Evolutionary conservation across 768 basidiomycete species (phyloP), one percentile per base, ranked within the genome.

Genomic region (Macrocybe gigantea): DNA sequence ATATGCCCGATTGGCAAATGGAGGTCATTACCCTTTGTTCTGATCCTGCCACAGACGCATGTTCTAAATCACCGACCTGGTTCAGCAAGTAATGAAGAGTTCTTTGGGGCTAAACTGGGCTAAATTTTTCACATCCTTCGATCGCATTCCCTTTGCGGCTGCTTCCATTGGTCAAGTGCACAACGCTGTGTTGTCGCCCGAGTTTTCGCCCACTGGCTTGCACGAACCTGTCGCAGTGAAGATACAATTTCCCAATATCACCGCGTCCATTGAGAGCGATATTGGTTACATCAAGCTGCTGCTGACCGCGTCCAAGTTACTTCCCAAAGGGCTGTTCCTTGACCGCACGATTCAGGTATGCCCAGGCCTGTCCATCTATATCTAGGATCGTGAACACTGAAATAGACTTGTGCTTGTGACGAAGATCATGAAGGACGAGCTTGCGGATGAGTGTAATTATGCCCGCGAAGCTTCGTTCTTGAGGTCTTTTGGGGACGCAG

Each of bases 1-100:
- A 97, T 62, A 99, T 99, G 95, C 95, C 95, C 0, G 87, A 95
- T 55, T 94, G 88, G 88, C 95, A 99, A 62, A 88, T 97, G 83
- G 88, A 94, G 79, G 94, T 91, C 22, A 22, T 22, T 22, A 22
- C 22, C 22, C 22, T 22, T 11, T 13, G 66, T 60, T 3, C 5
- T 7, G 13, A 11, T 22, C 22, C 22, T 22, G 22, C 22, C 22
- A 22, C 22, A 22, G 22, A 22, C 22, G 22, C 22, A 22, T 22
- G 22, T 22, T 22, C 22, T 22, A 22, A 22, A 22, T 22, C 22
- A 4, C 22, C 22, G 22, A 22, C 22, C 4, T 50, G 4, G 36
- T 29, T 29, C 54, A 81, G 78, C 58, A 80, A 87, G 93, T 93
- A 31, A 75, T 99, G 67, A 61, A 57, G 1, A 58, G 71, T n/a